Conservation (phyloP, 305 asterid species). For the Solanum chacoense region DNA sequence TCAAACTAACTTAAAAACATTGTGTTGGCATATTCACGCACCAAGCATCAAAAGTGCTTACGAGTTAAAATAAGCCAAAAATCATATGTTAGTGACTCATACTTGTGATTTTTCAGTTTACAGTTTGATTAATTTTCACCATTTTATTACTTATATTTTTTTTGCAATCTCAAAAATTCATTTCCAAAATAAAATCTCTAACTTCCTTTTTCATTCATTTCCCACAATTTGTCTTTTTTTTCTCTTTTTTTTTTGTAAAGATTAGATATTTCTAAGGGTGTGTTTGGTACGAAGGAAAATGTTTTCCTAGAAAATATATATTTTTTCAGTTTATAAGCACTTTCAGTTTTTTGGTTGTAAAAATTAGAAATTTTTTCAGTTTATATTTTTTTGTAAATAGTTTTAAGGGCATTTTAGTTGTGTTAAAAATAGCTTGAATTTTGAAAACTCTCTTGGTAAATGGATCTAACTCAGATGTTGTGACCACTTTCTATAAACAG, state of each 20-base stretch:
- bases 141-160: background rate
- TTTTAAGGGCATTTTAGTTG: background rate
- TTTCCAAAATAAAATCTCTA: background rate
- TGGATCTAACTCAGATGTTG: background rate
- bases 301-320: background rate
- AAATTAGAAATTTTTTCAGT: too few species aligned
- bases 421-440: background rate
- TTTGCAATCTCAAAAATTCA: background rate
- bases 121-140: background rate
- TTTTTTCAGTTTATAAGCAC: background rate
- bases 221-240: background rate
- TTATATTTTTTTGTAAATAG: background rate
- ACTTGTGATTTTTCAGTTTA: background rate
- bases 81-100: background rate
- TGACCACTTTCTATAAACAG: background rate
- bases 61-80: background rate
- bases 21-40: background rate
- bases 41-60: background rate
- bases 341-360: too few species aligned
- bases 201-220: background rate
- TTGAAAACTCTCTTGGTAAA: background rate
- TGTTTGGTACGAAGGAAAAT: background rate
- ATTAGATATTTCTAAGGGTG: background rate
- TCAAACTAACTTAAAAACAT: background rate
- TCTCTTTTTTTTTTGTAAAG: background rate